Base-by-base conservation (phyloP, 2,329 filamentous ascomycete genomes). In the Boeremia lycopersici region DNA sequence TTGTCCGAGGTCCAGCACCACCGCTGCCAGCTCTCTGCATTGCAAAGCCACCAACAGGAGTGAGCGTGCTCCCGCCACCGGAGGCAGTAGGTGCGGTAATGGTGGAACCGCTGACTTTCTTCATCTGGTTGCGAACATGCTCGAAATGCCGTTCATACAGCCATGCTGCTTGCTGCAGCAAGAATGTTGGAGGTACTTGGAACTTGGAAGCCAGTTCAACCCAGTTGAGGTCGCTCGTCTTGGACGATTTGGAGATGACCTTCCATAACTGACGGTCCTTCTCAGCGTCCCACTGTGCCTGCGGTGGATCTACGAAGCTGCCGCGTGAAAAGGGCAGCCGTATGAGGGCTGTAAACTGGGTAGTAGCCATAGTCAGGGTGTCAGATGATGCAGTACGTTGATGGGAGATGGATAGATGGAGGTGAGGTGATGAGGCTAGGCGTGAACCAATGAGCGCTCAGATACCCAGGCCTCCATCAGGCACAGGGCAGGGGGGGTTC, bases 191-290 rank as follows among this genome's bases (percentile, higher is more conserved):
- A 25, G 90, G 89, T 17, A 97, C 93, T 59, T 93, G 84, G 75
- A 97, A 96, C 40, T 85, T 82, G 47, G 84, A 81, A 41, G 90
- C 91, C 90, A 93, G 79, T 71, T 87, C 84, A 69, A 87, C 86
- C 90, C 93, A 99, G 73, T 98, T 87, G 69, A 97, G 87, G 69
- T 96, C 89, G 53, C 82, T 84, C 46, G 87, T 89, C 71, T 91
- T 91, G 2, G 90, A 86, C 29, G 89, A 86, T 57, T 88, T 88
- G 0, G 92, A 96, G 6, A 98, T 84, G 46, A 96, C 86, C 74
- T 90, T 90, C 95, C 95, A 99, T 13, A 99, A 77, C 9, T 86
- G 86, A 56, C 91, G 89, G 70, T 98, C 95, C 74, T 97, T 98
- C 19, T 83, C 80, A 1, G 88, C 83, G 75, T 93, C 88, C 95